Conservation (phyloP, 2,329 filamentous ascomycete genomes). For the Pseudocercospora cruenta region DNA sequence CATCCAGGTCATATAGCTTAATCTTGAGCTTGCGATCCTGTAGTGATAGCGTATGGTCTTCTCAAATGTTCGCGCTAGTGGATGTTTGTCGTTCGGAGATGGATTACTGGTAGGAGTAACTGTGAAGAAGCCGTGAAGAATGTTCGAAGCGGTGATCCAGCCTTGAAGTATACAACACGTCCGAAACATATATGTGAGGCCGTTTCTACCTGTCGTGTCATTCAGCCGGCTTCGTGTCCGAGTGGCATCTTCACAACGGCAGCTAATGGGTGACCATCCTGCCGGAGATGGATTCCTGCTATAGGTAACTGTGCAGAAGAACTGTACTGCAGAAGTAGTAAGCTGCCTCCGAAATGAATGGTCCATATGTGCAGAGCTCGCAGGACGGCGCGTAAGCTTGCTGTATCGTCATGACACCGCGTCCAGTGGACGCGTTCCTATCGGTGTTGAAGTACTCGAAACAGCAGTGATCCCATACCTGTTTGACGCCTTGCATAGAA, state of each 20-base stretch:
- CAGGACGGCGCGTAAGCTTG: neutral
- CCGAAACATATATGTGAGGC: neutral
- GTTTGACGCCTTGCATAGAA: neutral
- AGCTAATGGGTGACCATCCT: neutral
- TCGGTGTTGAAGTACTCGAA: neutral
- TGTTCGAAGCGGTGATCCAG: neutral
- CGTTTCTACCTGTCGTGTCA: neutral
- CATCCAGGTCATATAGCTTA: neutral
- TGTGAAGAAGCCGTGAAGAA: neutral
- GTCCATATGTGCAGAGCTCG: neutral
- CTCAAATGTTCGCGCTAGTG: neutral
- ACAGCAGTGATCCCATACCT: neutral
- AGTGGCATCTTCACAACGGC: neutral
- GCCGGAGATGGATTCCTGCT: constrained; percentile 1
- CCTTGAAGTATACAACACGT: neutral
- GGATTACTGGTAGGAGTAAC: neutral
- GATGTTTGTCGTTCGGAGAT: neutral
- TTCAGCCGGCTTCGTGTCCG: neutral
- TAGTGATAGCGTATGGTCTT: neutral
- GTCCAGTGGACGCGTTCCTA: neutral
- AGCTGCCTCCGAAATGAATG: no score
- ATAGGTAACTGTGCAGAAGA: neutral
- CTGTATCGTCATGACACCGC: neutral
- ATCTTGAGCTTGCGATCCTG: neutral
- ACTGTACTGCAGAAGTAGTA: neutral